Base-by-base conservation (phyloP, 495 filamentous ascomycete genomes). In the Aspergillus panamensis region DNA sequence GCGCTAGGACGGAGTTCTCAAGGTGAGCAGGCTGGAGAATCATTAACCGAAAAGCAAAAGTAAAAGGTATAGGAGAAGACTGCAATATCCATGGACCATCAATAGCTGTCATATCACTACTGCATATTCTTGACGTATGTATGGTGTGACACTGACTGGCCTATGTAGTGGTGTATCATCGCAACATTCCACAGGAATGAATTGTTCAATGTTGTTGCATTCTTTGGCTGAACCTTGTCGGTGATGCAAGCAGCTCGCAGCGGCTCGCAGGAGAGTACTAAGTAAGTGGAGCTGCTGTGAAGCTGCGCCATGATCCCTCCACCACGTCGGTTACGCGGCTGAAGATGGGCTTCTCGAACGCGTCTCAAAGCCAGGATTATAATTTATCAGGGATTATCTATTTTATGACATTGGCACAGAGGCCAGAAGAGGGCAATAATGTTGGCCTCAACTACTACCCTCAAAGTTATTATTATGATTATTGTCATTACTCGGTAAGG, bases 301-400 rank as follows among this genome's bases (percentile, higher is more conserved):
- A 47, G 56, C 20, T 17, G 29, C n/a, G 29, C 55, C 33, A 25
- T 25, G 2, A 5, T 25, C 25, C 25, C 25, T 45, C 32, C 33
- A 25, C 39, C 44, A 45, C 32, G n/a, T n/a, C 51, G 45, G 52
- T 55, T 52, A 57, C 48, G 53, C 49, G 32, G 48, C 47, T 48
- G 53, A 42, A 53, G 53, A 61, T 57, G 42, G 53, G 59, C 59
- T 61, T 42, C 53, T 57, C 54, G 53, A 61, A 57, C 48, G 35
- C 54, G 59, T 57, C 45, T 57, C 58, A 61, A 16, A 49, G 29
- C 53, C 53, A 49, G 47, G 47, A 49, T 25, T 25, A 25, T 25
- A 25, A 25, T 25, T 25, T 25, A 25, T 25, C 25, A 25, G 25
- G 25, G n/a, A n/a, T n/a, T n/a, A n/a, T n/a, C n/a, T 25, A 25